Evolutionary conservation across 306 rosid genomes (phyloP).

Genomic region (Medicago arabica): DNA sequence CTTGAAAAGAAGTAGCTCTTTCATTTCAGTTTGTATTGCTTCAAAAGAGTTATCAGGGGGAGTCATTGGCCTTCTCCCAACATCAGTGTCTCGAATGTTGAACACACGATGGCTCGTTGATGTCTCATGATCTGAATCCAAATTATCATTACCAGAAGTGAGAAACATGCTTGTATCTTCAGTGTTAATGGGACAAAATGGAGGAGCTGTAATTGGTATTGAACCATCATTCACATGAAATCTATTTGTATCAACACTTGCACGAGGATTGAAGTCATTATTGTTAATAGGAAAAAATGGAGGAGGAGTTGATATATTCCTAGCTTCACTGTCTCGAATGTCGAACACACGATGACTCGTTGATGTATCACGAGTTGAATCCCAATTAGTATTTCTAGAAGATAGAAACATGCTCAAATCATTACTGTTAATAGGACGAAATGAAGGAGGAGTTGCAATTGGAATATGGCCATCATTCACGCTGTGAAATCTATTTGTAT

Average conservation of each 20-base stretch:
- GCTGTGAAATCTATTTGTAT: background rate
- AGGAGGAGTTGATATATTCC: constrained; percentile 9
- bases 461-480: background rate
- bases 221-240: background rate
- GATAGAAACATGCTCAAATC: background rate
- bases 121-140: constrained; percentile 8
- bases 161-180: background rate
- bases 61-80: constrained; percentile 27
- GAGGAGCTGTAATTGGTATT: background rate
- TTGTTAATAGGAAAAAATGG: too few relatives aligned
- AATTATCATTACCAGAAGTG: background rate
- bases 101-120: constrained; percentile 16
- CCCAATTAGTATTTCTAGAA: background rate
- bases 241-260: constrained; percentile 18
- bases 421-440: constrained; percentile 1
- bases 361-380: constrained; percentile 19
- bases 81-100: constrained; percentile 12
- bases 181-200: background rate
- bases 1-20: constrained; percentile 44
- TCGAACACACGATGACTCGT: constrained; percentile 27
- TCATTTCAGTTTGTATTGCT: background rate
- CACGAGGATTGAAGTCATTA: background rate
- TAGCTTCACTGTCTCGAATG: background rate
- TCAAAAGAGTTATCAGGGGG: background rate
- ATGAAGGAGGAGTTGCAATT: background rate